Conservation (phyloP, 1,284 basidiomycete species). For the Ganoderma boninense region DNA sequence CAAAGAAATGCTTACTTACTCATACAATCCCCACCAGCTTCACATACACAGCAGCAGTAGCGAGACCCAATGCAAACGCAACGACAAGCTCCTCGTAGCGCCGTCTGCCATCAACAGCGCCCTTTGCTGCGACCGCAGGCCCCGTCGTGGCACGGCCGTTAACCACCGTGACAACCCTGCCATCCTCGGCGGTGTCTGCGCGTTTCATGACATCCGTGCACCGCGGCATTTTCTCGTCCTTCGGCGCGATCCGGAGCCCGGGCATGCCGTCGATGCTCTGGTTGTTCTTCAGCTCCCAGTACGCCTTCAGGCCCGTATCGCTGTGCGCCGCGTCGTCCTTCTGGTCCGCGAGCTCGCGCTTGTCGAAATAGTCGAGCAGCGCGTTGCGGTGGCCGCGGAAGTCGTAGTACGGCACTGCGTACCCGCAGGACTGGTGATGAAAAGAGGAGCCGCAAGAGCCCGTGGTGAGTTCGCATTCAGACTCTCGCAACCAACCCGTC, state of each 20-base stretch:
- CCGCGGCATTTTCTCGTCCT: constrained; percentile 9
- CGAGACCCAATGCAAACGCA: constrained; percentile 34
- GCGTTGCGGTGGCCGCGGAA: constrained; percentile 55
- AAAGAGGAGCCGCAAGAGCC: not conserved
- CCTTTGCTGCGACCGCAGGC: constrained; percentile 3
- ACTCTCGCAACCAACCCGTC: not conserved
- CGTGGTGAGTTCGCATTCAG: not conserved
- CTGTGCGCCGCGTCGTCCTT: constrained; percentile 25
- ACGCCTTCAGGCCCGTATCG: constrained; percentile 49
- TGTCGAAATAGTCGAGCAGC: constrained; percentile 45
- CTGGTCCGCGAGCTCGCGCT: constrained; percentile 43
- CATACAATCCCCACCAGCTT: constrained; percentile 4
- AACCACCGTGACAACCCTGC: not conserved
- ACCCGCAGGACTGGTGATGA: constrained; percentile 59
- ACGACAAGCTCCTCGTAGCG: constrained; percentile 28
- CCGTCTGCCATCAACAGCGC: not conserved
- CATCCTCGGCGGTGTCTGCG: constrained; percentile 15
- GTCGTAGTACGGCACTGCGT: constrained; percentile 57
- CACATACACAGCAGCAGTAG: constrained; percentile 26
- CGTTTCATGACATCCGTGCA: constrained; percentile 22
- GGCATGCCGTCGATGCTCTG: constrained; percentile 60
- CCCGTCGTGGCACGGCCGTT: constrained; percentile 3
- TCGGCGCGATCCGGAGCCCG: constrained; percentile 17
- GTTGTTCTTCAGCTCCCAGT: constrained; percentile 55
- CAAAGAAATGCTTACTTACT: not conserved